Evolutionary conservation across 2,329 filamentous ascomycete genomes (phyloP), one percentile per base, ranked within the genome.

Genomic region (Arthrobotrys conoides): DNA sequence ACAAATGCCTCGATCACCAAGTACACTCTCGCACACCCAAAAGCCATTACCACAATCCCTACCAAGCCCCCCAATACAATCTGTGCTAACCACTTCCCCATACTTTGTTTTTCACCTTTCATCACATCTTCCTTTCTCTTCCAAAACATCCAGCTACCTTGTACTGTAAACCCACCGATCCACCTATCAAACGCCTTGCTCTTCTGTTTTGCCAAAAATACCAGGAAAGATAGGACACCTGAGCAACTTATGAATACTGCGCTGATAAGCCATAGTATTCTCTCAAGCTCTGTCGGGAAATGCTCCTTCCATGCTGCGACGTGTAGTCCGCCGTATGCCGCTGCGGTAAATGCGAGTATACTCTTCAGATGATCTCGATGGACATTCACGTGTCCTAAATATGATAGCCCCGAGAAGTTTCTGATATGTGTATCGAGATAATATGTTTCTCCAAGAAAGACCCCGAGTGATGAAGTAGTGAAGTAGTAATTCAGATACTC

Each of bases 301-400:
- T 72, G 20, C 20, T 71, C 79, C 9, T 78, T 79, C 83, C 83
- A 83, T 3, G 80, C 82, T 0, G 66, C 30, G 20, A 83, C 61
- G 59, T 84, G 83, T 12, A 82, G 46, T 48, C 80, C 80, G 22
- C 83, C 83, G 59, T 84, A 83, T 6, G 76, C 44, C 1, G 77
- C 69, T 22, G 66, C 70, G n/a, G 76, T 76, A 33, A 80, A 79
- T 4, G 71, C 71, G 9, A 75, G 44, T 10, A 75, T 75, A 4
- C 63, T 64, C 41, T 75, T 75, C 27, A 75, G 27, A 41, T 75
- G 63, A n/a, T 75, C 71, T 10, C 71, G 64, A 20, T 75, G 71
- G 22, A 75, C 64, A 14, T 75, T 75, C 10, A 75, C 71, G n/a
- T 75, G 71, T 2, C 71, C 71, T 16, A 75, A 36, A 55, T 75